phyloP scores from a whole-genome alignment of 2,329 filamentous ascomycete species.

The Aspergillus uvarum region DNA sequence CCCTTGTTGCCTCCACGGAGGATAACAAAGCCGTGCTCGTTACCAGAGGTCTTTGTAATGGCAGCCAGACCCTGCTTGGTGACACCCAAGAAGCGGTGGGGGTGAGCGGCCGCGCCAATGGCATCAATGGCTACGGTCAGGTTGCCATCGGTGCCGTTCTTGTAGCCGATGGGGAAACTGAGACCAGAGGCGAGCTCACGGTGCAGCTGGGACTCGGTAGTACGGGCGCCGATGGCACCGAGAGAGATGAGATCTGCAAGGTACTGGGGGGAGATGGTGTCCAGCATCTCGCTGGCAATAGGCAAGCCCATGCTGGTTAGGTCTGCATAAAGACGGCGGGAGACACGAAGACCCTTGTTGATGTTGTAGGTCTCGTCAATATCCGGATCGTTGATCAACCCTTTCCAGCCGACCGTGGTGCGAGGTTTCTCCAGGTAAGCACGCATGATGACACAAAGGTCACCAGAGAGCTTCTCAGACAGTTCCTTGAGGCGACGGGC shows the following conservation, averaged over 20 bases:
- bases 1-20: constrained; percentile 87
- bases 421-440: constrained; percentile 98
- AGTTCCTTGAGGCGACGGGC: constrained; percentile 73
- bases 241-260: constrained; percentile 93
- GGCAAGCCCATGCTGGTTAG: constrained; percentile 85
- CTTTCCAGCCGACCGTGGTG: constrained; percentile 98
- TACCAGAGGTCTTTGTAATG: constrained; percentile 88
- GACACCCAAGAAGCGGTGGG: constrained; percentile 96
- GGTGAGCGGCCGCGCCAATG: constrained; percentile 67
- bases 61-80: constrained; percentile 96
- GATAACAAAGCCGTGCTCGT: constrained; percentile 97
- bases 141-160: constrained; percentile 96
- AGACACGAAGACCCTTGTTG: constrained; percentile 94
- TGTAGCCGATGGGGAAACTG: constrained; percentile 98
- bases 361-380: constrained; percentile 98
- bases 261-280: constrained; percentile 98
- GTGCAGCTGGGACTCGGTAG: constrained; percentile 94
- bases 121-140: constrained; percentile 91
- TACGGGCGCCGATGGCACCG: constrained; percentile 91
- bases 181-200: constrained; percentile 92
- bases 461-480: constrained; percentile 74
- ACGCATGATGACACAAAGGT: constrained; percentile 93
- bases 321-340: constrained; percentile 90
- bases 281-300: constrained; percentile 96
- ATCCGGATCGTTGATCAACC: constrained; percentile 97